Base-by-base conservation (phyloP, 202 grass and related monocot genomes). In the Thinopyrum obtusiflorum region DNA sequence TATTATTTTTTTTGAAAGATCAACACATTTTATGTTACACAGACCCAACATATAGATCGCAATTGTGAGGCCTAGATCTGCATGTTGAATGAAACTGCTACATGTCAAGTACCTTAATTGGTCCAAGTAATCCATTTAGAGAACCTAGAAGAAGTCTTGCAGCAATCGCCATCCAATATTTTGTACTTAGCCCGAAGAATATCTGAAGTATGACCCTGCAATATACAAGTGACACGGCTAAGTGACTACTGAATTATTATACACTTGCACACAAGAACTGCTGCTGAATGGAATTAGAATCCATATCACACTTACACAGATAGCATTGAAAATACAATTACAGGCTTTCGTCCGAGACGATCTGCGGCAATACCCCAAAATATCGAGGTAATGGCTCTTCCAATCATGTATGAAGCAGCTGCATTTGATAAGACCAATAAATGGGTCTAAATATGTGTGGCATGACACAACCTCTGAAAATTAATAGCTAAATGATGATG, bases 331-430 rank as follows among this genome's bases (percentile, higher is more conserved):
- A 94, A 82, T 33, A 25, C 10, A 64, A 94, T 87, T 33, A 91
- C 68, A 65, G 92, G 92, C 40, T 94, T 94, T 17, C 92, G 61
- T 31, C 92, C 92, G 46, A 89, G 60, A 76, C 78, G 84, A 36
- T 94, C 92, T 11, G 92, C 86, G 11, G 81, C 17, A n/a, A 89
- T n/a, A 35, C 92, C 92, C 92, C 89, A 94, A 63, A 87, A 85
- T 5, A 89, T 53, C 7, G 87, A 68, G 68, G 84, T 61, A 67
- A 88, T 76, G 24, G 82, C 82, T 93, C 91, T 93, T 7, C 91
- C 91, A 7, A 93, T 37, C 91, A 93, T 93, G 79, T 91, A 91
- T 1, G 92, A 90, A 67, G 92, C 81, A 79, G 82, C 92, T 94
- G 70, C 75, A 97, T 79, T 28, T 26, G 55, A 46, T 80, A 87